Evolutionary conservation across 1,284 basidiomycete genomes (phyloP), one percentile per base, ranked within the genome.

Genomic region (Ganoderma multipileum): DNA sequence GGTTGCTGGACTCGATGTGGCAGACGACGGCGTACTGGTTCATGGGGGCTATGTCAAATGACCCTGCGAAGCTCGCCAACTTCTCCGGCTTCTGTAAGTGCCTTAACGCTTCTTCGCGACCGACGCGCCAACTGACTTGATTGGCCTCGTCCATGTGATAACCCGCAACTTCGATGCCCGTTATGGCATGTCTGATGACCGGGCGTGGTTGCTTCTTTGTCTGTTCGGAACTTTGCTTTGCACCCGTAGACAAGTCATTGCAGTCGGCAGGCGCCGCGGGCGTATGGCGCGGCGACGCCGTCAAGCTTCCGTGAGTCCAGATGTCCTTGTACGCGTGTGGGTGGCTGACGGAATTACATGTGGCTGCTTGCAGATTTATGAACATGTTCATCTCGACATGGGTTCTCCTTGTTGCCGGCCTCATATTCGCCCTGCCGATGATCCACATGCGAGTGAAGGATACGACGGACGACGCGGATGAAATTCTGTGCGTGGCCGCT

Each of bases 11-110:
- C 69, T 77, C 87, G 14, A 86, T 88, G 83, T 89, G 87, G 86
- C 88, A 89, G 74, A 89, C 87, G 12, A 85, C 84, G 38, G 85
- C 84, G 30, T 88, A 87, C 77, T 87, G 86, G 87, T 77, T 87
- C 74, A 84, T 84, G 81, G 84, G 85, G 38, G 82, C 83, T 42
- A 83, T 86, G 81, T 81, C 81, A 52, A 85, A 85, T 69, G 81
- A 85, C 68, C 82, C 83, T 5, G 79, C 79, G 23, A 83, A 83
- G 73, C 80, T 86, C 26, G 84, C 85, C 8, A 82, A 84, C 71
- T 81, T 85, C 71, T 78, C 82, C 36, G 85, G 85, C 12, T 83
- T 86, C 70, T 85, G 83, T 83, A 72, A 71, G 82, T 79, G 41
- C 64, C 60, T 58, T 63, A 50, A 50, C 26, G 18, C 64, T 59